phyloP scores from a whole-genome alignment of 2,329 filamentous ascomycete species.

The Microcera coccophila region DNA sequence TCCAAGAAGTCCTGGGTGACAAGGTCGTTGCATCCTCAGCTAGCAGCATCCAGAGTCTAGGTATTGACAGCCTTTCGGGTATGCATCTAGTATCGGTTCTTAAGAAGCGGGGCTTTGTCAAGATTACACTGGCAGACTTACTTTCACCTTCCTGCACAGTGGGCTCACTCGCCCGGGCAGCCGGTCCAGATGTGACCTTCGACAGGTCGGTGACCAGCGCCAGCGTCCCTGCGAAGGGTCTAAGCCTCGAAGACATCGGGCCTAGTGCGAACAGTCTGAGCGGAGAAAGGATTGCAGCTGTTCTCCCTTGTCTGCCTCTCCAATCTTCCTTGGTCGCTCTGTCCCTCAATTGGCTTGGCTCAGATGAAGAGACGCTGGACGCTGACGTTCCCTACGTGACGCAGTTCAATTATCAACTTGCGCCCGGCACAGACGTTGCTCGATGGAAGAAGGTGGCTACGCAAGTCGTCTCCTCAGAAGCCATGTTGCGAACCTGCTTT shows the following conservation, averaged over 20 bases:
- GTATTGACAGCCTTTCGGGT: constrained; percentile 19
- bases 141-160: neutral
- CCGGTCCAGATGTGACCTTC: neutral
- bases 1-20: neutral
- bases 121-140: constrained; percentile 5
- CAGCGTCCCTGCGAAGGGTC: neutral
- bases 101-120: constrained; percentile 10
- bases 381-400: neutral
- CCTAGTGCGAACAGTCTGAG: neutral
- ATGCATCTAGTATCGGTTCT: constrained; percentile 17
- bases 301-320: neutral
- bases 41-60: constrained; percentile 12
- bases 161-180: neutral
- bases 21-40: neutral
- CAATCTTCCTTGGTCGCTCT: neutral
- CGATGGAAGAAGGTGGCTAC: neutral
- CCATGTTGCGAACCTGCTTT: neutral
- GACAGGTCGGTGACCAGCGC: neutral
- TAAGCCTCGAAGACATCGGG: neutral
- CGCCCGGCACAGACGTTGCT: neutral
- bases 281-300: neutral
- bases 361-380: neutral
- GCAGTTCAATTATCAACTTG: neutral
- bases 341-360: neutral
- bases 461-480: neutral